Base-by-base conservation (phyloP, 192 early-diverging fungal genomes). In the Chytriomyces confervae region DNA sequence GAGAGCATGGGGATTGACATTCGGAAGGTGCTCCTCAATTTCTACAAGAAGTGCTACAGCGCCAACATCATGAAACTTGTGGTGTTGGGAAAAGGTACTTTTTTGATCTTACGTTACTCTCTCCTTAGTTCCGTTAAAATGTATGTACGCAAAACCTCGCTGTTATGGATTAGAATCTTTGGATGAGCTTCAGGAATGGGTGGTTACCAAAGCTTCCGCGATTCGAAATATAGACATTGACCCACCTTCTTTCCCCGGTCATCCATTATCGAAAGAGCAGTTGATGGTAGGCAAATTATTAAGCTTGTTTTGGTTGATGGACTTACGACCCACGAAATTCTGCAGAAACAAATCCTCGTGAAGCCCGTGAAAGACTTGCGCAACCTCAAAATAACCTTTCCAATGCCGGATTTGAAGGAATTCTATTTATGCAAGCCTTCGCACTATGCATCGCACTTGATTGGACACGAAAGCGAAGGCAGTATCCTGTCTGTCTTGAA, bases 51-150 rank as follows among this genome's bases (percentile, higher is more conserved):
- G 69, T 95, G 95, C 82, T 99, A 99, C 81, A 95, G 94, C 43
- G 92, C 95, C 16, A 97, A 98, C 77, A 94, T 99, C 36, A 98
- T 97, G 96, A 93, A 93, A 84, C 86, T 97, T 18, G 93, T 93
- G 46, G 84, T 99, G 18, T 78, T 97, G 11, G 97, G 96, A 36
- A 87, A 90, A 43, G 75, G 75, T 77, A 18, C 1, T 16, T 7
- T 46, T 16, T 36, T n/a, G n/a, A 36, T 36, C 36, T 36, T 4
- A 4, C 36, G 4, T 36, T 79, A 91, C 90, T 91, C 80, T 61
- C 60, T 66, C 43, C 27, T 80, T 48, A 9, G n/a, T 74, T 80
- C 27, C 10, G 11, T 6, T 43, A 48, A 74, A 45, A 23, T 3
- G 10, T 9, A 2, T 61, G 23, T 23, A 3, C 13, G 16, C 65